Percentiles rank a stretch among this genome's conserved stretches.
Conservation (phyloP, 2,329 filamentous ascomycete genomes). For the Trichoderma aggressivum region DNA sequence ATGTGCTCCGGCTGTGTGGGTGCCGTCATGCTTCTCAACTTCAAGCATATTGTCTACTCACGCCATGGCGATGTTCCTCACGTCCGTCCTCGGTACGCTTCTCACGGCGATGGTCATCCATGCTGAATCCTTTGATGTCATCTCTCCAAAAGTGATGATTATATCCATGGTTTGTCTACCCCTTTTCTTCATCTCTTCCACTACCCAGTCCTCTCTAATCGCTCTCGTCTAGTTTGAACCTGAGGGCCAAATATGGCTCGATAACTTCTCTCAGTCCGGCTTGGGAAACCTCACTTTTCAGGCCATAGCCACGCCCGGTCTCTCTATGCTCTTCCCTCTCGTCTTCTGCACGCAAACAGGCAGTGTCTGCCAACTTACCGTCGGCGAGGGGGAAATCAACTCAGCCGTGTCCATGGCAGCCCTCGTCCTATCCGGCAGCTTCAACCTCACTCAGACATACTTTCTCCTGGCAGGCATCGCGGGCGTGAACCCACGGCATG, state of each 20-base stretch:
- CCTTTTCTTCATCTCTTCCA: background rate
- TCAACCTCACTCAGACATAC: slow-evolving; percentile 66
- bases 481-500: slow-evolving; percentile 67
- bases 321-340: slow-evolving; percentile 63
- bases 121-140: slow-evolving; percentile 17
- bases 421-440: slow-evolving; percentile 57
- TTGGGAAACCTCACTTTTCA: slow-evolving; percentile 54
- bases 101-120: background rate
- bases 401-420: slow-evolving; percentile 64
- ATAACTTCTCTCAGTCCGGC: slow-evolving; percentile 42
- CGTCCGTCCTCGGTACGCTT: background rate
- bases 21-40: background rate
- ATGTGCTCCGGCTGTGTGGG: background rate
- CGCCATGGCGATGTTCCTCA: background rate
- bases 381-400: slow-evolving; percentile 71
- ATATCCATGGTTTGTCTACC: slow-evolving; percentile 54
- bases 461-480: slow-evolving; percentile 71
- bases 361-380: slow-evolving; percentile 65
- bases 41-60: background rate
- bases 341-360: slow-evolving; percentile 61
- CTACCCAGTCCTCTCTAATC: background rate
- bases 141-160: slow-evolving; percentile 60
- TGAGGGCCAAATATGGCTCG: slow-evolving; percentile 61
- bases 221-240: slow-evolving; percentile 51
- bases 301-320: slow-evolving; percentile 57